Evolutionary conservation across 495 filamentous ascomycete genomes (phyloP), one percentile per base, ranked within the genome.

Genomic region (Melanomma pulvis-pyrius): DNA sequence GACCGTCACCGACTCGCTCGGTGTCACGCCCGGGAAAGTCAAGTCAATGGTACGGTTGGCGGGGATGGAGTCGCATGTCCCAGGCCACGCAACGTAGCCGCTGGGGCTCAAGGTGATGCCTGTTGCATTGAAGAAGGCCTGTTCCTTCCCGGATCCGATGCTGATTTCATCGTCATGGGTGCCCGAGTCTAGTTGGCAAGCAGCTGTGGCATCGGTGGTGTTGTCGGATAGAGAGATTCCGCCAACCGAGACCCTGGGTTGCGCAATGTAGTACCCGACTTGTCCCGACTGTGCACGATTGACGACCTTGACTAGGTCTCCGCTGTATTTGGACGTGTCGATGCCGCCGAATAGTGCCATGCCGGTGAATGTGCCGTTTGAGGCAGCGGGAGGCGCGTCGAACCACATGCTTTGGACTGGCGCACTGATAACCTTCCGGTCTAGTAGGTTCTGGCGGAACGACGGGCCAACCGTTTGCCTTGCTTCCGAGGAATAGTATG

Each of bases 291-390:
- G 39, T 15, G 39, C 39, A 3, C n/a, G 39, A 15, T 44, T 44
- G 9, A 15, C n/a, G 26, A 51, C 26, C 48, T 29, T 25, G 48
- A 51, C 48, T 25, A 51, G 22, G 12, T 25, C 22, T 3, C 48
- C 48, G 11, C 26, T 29, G 48, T 51, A 51, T 51, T 51, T 51
- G 19, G 48, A 51, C 24, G 48, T 51, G 22, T 51, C 48, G 22
- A 51, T 51, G 19, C 48, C 48, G 48, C 48, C 48, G 22, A 51
- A 29, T 17, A 51, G 48, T 25, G 48, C 48, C 2, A 5, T 9
- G 48, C 48, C 48, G 11, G 48, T 51, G 11, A 24, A 51, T 2
- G 48, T 25, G 2, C 26, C 48, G 12, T 25, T 26, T 3, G 26
- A 9, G 6, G 22, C 22, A 4, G 19, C 22, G n/a, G 48, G 48